phyloP scores from a whole-genome alignment of 1,284 basidiomycete genomes.

The Cryptococcus hybrid region DNA sequence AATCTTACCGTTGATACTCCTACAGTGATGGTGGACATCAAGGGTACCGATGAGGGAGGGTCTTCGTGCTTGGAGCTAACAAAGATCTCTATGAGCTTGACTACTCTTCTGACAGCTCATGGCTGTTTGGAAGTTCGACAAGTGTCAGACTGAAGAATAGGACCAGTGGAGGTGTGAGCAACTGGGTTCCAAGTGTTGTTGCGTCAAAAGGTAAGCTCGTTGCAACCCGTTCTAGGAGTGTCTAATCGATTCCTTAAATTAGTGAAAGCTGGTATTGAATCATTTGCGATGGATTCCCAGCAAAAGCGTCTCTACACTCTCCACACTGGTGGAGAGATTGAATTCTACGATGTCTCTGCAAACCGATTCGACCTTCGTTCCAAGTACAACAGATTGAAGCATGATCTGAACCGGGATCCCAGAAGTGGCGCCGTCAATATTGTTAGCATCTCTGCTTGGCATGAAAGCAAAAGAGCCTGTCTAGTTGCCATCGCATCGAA shows the following conservation, averaged over 20 bases:
- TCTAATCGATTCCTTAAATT: not conserved
- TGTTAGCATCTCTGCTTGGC: slow-evolving; percentile 46
- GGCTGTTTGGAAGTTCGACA: slow-evolving; percentile 64
- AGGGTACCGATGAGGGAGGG: slow-evolving; percentile 73
- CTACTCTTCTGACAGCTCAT: slow-evolving; percentile 87
- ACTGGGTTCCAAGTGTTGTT: slow-evolving; percentile 7
- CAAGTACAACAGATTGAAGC: slow-evolving; percentile 21
- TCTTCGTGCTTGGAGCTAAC: slow-evolving; percentile 87
- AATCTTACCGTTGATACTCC: slow-evolving; percentile 71
- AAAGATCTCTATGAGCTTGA: slow-evolving; percentile 89
- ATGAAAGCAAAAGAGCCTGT: slow-evolving; percentile 58
- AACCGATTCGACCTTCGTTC: slow-evolving; percentile 26
- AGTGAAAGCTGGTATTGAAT: slow-evolving; percentile 43
- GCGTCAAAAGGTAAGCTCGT: slow-evolving; percentile 3
- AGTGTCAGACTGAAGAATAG: slow-evolving; percentile 53
- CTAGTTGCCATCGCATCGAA: slow-evolving; percentile 76
- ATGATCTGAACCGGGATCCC: slow-evolving; percentile 18
- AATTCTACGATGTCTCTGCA: slow-evolving; percentile 32
- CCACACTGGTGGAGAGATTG: slow-evolving; percentile 32
- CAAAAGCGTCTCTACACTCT: slow-evolving; percentile 39
- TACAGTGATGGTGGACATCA: slow-evolving; percentile 77
- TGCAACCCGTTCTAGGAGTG: no score
- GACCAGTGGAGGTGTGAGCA: slow-evolving; percentile 7
- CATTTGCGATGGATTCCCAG: slow-evolving; percentile 36
- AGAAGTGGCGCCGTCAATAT: slow-evolving; percentile 26